Percentiles rank a stretch among this genome's conserved stretches.
Conservation (phyloP, 1,284 basidiomycete species). For the Sporisorium exsertum region DNA sequence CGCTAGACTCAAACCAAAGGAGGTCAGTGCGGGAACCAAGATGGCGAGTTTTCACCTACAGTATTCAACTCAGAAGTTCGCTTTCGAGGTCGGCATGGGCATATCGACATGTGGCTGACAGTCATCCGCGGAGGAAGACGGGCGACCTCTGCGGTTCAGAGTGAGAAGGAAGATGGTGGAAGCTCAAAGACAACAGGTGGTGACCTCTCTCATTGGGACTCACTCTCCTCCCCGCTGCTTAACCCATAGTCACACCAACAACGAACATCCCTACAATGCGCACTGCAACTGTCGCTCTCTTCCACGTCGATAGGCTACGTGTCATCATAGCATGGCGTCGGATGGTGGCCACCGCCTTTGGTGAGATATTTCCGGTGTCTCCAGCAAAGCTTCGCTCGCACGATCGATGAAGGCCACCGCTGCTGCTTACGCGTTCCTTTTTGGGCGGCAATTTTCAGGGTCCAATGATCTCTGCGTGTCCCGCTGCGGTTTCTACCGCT, state of each 20-base stretch:
- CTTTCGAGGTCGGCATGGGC: too few relatives aligned
- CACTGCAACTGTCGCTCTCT: not conserved
- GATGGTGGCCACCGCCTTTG: not conserved
- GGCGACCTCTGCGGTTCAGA: constrained; percentile 1
- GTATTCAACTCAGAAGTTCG: too few relatives aligned
- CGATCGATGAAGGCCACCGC: not conserved
- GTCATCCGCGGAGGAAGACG: constrained; percentile 5
- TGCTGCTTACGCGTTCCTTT: constrained; percentile 7
- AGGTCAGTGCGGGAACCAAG: not conserved
- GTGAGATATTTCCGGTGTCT: not conserved
- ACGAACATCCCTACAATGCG: too few relatives aligned
- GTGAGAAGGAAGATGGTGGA: constrained; percentile 10
- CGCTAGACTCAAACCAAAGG: too few relatives aligned
- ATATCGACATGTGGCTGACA: too few relatives aligned
- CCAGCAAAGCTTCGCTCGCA: not conserved
- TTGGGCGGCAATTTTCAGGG: not conserved
- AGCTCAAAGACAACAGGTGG: constrained; percentile 5
- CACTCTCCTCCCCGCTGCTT: not conserved
- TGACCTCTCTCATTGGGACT: constrained; percentile 3
- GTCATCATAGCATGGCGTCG: not conserved
- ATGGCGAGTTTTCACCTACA: too few relatives aligned
- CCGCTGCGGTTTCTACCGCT: not conserved
- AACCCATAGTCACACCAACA: not conserved
- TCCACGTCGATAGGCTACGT: constrained; percentile 3
- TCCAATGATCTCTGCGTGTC: not conserved